phyloP scores from a whole-genome alignment of 164 flowering plant genomes.

The Annona cherimola region DNA sequence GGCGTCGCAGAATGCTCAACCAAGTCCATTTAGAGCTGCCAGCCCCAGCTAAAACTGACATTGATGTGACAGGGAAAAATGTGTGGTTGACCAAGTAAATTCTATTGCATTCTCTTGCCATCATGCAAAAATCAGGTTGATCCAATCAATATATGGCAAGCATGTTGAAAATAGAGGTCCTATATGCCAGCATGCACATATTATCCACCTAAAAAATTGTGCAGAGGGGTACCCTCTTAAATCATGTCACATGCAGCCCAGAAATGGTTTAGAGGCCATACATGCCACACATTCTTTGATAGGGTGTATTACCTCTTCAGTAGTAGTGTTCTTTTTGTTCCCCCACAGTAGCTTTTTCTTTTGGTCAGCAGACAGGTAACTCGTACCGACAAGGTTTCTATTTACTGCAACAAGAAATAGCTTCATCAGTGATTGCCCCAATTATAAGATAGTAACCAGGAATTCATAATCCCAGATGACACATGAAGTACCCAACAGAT shows the following conservation, averaged over 20 bases:
- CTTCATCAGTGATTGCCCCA: not conserved
- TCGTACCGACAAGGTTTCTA: slow-evolving; percentile 67
- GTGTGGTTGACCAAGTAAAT: not conserved
- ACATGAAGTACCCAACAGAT: no score
- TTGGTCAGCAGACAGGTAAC: slow-evolving; percentile 80
- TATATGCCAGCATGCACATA: not conserved
- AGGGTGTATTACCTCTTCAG: slow-evolving; percentile 61
- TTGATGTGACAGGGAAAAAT: not conserved
- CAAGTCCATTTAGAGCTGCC: not conserved
- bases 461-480: not conserved
- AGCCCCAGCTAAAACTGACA: not conserved
- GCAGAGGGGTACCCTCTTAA: not conserved
- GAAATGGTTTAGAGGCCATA: not conserved
- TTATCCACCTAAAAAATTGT: not conserved
- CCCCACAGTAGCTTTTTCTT: slow-evolving; percentile 98
- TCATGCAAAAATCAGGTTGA: not conserved
- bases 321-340: slow-evolving; percentile 55
- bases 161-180: not conserved
- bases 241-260: not conserved
- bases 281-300: not conserved
- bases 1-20: not conserved
- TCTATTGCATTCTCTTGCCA: not conserved
- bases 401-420: slow-evolving; percentile 31
- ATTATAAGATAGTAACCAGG: no score
- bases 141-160: not conserved